phyloP scores from a whole-genome alignment of 148 eudicot genomes.

The Vaccinium darrowii region DNA sequence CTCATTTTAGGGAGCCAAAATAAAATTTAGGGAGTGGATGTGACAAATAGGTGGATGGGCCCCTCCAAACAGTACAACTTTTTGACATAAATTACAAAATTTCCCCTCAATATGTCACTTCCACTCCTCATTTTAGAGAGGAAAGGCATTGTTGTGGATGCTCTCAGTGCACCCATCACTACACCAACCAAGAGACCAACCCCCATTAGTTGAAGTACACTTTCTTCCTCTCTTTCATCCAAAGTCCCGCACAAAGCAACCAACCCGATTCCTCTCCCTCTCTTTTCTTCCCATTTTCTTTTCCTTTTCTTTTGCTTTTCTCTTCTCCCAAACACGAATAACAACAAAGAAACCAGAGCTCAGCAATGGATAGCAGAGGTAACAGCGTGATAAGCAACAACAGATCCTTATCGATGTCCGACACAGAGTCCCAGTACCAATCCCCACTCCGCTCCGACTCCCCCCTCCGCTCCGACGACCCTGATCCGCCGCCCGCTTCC shows the following conservation, averaged over 20 bases:
- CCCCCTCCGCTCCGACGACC: slow-evolving; percentile 49
- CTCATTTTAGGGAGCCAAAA: no score
- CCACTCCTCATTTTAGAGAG: no score
- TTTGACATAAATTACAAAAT: no score
- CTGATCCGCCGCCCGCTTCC: slow-evolving; percentile 15
- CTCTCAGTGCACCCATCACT: no score
- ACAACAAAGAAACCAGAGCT: not conserved
- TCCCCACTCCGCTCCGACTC: slow-evolving; percentile 64
- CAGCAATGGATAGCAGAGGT: slow-evolving; percentile 6
- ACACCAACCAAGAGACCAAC: no score
- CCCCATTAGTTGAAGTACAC: not conserved
- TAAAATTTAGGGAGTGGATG: no score
- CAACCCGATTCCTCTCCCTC: not conserved
- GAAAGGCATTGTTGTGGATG: no score
- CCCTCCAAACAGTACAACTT: no score
- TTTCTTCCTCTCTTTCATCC: slow-evolving; percentile 9
- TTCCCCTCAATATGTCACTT: no score
- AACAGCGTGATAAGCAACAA: slow-evolving; percentile 7
- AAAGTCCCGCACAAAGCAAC: slow-evolving; percentile 4
- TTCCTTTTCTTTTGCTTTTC: not conserved
- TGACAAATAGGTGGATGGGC: no score
- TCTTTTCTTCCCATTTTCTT: not conserved
- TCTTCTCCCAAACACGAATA: not conserved
- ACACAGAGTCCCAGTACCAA: slow-evolving; percentile 48
- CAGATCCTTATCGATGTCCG: slow-evolving; percentile 38